Conservation (phyloP, 1,139 yeast species). For the Yamadazyma diospyri region DNA sequence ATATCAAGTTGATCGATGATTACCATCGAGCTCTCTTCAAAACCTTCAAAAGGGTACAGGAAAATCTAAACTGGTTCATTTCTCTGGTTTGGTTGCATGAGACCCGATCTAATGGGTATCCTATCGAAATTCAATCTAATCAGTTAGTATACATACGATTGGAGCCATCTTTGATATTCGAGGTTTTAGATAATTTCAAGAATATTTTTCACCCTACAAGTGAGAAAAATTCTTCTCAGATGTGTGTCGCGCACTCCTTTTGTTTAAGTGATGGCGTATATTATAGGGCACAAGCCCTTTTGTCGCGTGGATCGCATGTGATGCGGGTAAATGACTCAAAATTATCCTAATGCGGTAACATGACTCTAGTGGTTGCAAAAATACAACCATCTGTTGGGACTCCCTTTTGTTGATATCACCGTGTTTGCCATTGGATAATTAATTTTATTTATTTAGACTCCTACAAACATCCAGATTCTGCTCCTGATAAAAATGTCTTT, state of each 20-base stretch:
- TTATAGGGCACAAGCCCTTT: constrained; percentile 4
- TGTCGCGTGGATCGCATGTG: background rate
- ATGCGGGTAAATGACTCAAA: constrained; percentile 1
- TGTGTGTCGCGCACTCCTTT: background rate
- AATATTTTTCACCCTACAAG: constrained; percentile 6
- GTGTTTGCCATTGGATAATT: no score
- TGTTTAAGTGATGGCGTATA: background rate
- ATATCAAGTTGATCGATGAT: constrained; percentile 1
- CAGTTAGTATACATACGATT: constrained; percentile 61
- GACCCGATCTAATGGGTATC: constrained; percentile 35
- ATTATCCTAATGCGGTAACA: background rate
- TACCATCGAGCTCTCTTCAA: constrained; percentile 1
- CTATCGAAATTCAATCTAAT: constrained; percentile 6
- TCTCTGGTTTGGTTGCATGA: constrained; percentile 15
- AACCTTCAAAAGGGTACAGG: background rate
- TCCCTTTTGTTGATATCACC: no score
- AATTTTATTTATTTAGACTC: no score
- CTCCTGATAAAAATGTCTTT: no score
- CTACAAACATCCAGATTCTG: no score
- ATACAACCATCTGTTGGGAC: background rate
- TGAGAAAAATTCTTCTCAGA: background rate
- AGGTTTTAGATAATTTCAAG: constrained; percentile 3
- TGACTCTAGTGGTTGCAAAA: constrained; percentile 5
- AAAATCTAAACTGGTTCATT: background rate
- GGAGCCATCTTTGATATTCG: constrained; percentile 67